phyloP scores from a whole-genome alignment of 2,329 filamentous ascomycete genomes.

The Fusarium sp. region DNA sequence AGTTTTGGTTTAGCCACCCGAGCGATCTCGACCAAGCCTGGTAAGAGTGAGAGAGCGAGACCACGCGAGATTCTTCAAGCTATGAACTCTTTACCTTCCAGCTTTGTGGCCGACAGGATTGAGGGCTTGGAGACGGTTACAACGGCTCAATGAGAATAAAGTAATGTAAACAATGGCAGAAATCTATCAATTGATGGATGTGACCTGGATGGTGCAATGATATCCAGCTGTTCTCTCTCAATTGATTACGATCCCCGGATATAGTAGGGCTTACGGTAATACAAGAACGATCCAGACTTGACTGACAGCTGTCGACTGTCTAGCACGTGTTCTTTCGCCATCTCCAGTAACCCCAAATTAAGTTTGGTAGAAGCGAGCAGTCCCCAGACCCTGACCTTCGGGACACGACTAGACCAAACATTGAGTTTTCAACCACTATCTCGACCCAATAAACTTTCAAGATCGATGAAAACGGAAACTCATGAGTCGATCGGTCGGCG shows the following conservation, averaged over 20 bases:
- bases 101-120: rapidly evolving
- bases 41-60: background rate
- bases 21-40: background rate
- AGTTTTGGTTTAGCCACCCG: background rate
- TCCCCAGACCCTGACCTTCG: background rate
- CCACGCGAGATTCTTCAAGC: background rate
- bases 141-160: background rate
- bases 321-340: background rate
- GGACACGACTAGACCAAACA: background rate
- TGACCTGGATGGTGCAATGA: background rate
- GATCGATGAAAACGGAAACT: slow-evolving; percentile 1
- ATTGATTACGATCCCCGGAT: background rate
- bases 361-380: background rate
- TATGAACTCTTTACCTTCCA: background rate
- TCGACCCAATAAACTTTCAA: background rate
- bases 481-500: background rate
- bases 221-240: no score
- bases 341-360: background rate
- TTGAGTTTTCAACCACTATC: slow-evolving; percentile 8
- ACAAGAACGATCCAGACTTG: background rate
- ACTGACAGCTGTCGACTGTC: no score
- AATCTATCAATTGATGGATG: background rate
- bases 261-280: no score
- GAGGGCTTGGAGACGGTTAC: background rate
- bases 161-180: background rate